Percentiles rank a stretch among this genome's conserved stretches.
phyloP scores from a whole-genome alignment of 192 early-diverging fungal species.

The Coemansia sp. region DNA sequence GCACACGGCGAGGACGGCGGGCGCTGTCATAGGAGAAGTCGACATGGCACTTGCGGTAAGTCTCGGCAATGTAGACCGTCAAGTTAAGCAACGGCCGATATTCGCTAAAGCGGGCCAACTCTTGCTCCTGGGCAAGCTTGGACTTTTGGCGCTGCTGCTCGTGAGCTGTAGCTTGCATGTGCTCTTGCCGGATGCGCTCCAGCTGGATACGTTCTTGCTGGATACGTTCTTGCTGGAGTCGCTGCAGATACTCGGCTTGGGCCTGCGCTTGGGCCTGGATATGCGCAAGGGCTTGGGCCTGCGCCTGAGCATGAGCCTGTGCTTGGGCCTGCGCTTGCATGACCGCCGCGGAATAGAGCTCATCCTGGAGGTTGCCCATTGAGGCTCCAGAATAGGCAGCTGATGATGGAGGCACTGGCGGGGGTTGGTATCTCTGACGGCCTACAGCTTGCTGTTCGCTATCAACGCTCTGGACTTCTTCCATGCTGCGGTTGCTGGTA shows the following conservation, averaged over 20 bases:
- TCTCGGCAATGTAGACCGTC: constrained; percentile 66
- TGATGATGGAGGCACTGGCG: constrained; percentile 9
- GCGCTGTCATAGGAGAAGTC: constrained; percentile 78
- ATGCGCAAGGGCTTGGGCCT: constrained; percentile 20
- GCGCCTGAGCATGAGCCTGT: constrained; percentile 20
- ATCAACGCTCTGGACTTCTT: constrained; percentile 14
- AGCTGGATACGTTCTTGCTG: constrained; percentile 37
- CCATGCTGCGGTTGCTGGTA: constrained; percentile 33
- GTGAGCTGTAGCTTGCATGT: constrained; percentile 11
- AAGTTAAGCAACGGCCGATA: constrained; percentile 59
- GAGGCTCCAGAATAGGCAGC: constrained; percentile 8
- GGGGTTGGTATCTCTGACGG: constrained; percentile 10
- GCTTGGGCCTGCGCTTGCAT: constrained; percentile 17
- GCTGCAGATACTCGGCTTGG: constrained; percentile 38
- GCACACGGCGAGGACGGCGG: constrained; percentile 82
- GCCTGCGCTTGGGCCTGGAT: constrained; percentile 29
- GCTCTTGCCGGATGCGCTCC: constrained; percentile 19
- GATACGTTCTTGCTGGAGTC: constrained; percentile 25
- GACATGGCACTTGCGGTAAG: constrained; percentile 78
- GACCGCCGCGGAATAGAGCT: constrained; percentile 6
- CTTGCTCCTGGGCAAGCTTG: constrained; percentile 40
- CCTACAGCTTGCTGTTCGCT: not conserved
- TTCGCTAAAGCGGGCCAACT: constrained; percentile 40
- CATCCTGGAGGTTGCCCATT: constrained; percentile 14
- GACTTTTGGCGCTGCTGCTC: constrained; percentile 41